Percentiles rank a stretch among this genome's conserved stretches.
phyloP scores from a whole-genome alignment of 768 basidiomycete species.

The Termitomyces sp. region DNA sequence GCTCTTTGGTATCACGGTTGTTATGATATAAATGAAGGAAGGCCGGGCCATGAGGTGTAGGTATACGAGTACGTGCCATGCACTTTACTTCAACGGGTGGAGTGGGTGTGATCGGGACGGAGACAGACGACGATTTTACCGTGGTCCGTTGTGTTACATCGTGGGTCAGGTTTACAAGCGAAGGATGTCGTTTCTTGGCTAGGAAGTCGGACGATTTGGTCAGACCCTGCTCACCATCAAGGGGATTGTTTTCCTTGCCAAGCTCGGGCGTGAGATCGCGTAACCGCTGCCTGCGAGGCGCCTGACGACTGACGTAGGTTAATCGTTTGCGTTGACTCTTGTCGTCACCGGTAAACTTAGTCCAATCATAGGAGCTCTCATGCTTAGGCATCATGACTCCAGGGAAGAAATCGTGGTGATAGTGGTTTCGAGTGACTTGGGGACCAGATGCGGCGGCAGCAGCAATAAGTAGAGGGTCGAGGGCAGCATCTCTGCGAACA shows the following conservation, averaged over 20 bases:
- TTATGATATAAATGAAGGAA: constrained; percentile 97
- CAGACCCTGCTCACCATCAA: constrained; percentile 28
- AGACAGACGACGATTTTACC: constrained; percentile 8
- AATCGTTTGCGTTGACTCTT: constrained; percentile 41
- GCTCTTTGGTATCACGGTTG: constrained; percentile 87
- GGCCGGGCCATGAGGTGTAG: constrained; percentile 89
- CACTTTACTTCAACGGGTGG: constrained; percentile 72
- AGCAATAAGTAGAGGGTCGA: constrained; percentile 78
- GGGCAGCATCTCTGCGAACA: constrained; percentile 61
- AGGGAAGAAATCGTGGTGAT: constrained; percentile 75
- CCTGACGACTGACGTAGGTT: constrained; percentile 71
- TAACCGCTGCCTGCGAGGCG: constrained; percentile 60
- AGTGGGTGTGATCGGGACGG: constrained; percentile 16
- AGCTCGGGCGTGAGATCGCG: constrained; percentile 27
- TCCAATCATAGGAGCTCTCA: constrained; percentile 55
- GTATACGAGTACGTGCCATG: constrained; percentile 96
- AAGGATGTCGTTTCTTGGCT: constrained; percentile 36
- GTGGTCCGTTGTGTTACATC: constrained; percentile 23
- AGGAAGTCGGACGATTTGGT: constrained; percentile 21
- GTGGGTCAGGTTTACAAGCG: constrained; percentile 20
- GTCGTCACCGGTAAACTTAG: constrained; percentile 47
- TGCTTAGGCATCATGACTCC: constrained; percentile 46
- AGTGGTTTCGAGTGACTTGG: constrained; percentile 81
- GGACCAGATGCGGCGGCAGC: constrained; percentile 72
- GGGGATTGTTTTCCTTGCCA: constrained; percentile 49